phyloP scores from a whole-genome alignment of 352 stramenopile genomes.

The Pythium myriotylum region DNA sequence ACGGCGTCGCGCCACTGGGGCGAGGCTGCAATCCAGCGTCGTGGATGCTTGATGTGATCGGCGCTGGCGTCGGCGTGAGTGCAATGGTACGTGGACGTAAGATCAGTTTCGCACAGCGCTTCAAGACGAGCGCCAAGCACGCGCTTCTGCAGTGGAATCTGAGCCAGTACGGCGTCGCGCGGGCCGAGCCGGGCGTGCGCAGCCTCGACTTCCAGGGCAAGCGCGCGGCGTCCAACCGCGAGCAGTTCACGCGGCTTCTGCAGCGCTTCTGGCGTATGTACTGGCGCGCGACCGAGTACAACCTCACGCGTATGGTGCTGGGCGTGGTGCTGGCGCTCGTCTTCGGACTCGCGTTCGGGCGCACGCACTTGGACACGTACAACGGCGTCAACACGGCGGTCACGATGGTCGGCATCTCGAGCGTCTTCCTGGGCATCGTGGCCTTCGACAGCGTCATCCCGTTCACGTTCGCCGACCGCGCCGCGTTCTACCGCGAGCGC shows the following conservation, averaged over 20 bases:
- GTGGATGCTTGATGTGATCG: slow-evolving; percentile 30
- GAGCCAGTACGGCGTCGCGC: slow-evolving; percentile 11
- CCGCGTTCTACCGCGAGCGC: slow-evolving; percentile 93
- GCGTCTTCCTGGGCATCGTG: slow-evolving; percentile 67
- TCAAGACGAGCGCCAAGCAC: slow-evolving; percentile 9
- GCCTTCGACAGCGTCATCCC: slow-evolving; percentile 65
- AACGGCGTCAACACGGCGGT: slow-evolving; percentile 33
- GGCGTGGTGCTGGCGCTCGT: slow-evolving; percentile 39
- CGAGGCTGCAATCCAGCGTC: slow-evolving; percentile 18
- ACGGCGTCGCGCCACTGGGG: neutral
- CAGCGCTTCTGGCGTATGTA: slow-evolving; percentile 52
- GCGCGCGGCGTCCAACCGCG: slow-evolving; percentile 12
- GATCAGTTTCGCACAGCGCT: slow-evolving; percentile 2
- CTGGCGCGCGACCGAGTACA: slow-evolving; percentile 74
- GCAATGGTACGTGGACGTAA: neutral
- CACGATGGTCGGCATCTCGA: slow-evolving; percentile 64
- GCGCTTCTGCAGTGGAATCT: slow-evolving; percentile 16
- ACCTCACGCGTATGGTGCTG: slow-evolving; percentile 47
- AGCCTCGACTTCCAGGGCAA: slow-evolving; percentile 21
- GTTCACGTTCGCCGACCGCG: slow-evolving; percentile 66
- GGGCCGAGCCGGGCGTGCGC: slow-evolving; percentile 1
- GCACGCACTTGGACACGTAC: slow-evolving; percentile 26
- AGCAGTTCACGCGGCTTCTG: slow-evolving; percentile 12
- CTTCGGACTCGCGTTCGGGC: slow-evolving; percentile 39
- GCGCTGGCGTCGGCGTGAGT: slow-evolving; percentile 10